Evolutionary conservation across 2,329 filamentous ascomycete genomes (phyloP), one percentile per base, ranked within the genome.

Genomic region (Cordyceps cateniannulata): DNA sequence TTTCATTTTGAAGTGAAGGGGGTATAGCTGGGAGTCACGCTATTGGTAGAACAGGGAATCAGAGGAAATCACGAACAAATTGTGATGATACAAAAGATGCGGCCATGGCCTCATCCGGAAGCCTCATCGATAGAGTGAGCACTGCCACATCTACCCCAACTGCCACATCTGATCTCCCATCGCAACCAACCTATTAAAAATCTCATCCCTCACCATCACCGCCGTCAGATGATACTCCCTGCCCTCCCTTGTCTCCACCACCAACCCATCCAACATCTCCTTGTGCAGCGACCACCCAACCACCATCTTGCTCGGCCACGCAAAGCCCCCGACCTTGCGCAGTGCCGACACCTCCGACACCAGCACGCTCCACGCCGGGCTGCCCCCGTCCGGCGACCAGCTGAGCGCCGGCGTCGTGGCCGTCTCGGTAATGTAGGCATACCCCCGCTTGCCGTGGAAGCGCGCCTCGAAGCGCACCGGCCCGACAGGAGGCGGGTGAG

Each of bases 111-210:
- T n/a, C n/a, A n/a, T n/a, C n/a, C n/a, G n/a, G n/a, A n/a, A n/a
- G n/a, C n/a, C n/a, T n/a, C n/a, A n/a, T n/a, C n/a, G n/a, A n/a
- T n/a, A n/a, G n/a, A n/a, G n/a, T n/a, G 38, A 40, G 9, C 38
- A 40, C 4, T 3, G 14, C 22, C 2, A 18, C 45, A 16, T 22
- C 53, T 58, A 93, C 85, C 85, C 90, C 60, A 82, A 81, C 76
- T 91, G 89, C 91, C 90, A 95, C 79, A 91, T 91, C 79, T 95
- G 90, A 16, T 81, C 81, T 1, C 89, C 89, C 74, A 93, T 89
- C 2, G 88, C 84, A 61, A 92, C 76, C 60, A 93, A 70, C 18
- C 90, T 83, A 74, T 95, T 95, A 69, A 95, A 95, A 47, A 96
- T 70, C 74, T 93, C 88, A 66, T 95, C 89, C 44, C 91, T 74